These are phyloP conservation scores for Pisolithus albus DNA, from an alignment of 768 basidiomycete genomes.

Conservation along the genomic window DNA sequence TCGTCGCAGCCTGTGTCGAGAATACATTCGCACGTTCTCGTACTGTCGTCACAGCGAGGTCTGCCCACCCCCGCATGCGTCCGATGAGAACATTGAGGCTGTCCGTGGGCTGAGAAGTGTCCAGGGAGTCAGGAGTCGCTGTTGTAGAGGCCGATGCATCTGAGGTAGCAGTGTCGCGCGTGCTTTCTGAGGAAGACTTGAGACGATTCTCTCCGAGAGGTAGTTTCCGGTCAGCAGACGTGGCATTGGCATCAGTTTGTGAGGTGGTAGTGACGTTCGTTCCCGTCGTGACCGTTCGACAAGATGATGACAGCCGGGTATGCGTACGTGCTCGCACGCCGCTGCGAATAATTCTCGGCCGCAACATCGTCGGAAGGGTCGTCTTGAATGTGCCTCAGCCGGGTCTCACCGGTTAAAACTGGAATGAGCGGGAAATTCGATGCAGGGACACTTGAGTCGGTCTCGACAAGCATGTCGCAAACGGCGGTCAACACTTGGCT, in stretches of 20 bases:
- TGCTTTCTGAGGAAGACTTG: neutral
- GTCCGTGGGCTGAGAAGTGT: slow-evolving; percentile 1
- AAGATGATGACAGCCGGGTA: neutral
- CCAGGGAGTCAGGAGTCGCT: neutral
- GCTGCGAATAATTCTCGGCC: neutral
- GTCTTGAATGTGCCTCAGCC: neutral
- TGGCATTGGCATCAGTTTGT: neutral
- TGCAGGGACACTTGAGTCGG: too few species aligned
- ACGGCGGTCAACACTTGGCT: too few species aligned
- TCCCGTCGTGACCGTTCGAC: neutral
- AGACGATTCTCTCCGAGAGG: neutral
- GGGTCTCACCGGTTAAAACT: neutral
- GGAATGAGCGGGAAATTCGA: neutral
- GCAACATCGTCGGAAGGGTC: neutral
- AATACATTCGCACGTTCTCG: slow-evolving; percentile 53
- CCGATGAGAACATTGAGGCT: slow-evolving; percentile 31
- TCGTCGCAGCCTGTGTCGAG: slow-evolving; percentile 47
- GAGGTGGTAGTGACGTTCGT: neutral
- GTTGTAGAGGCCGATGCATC: neutral
- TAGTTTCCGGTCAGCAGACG: neutral
- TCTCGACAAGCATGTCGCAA: too few species aligned
- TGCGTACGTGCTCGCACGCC: neutral
- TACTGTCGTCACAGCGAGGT: slow-evolving; percentile 24
- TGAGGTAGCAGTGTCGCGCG: neutral
- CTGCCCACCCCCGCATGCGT: slow-evolving; percentile 42